A percentile compares a stretch with the other conserved stretches of the same genome.
These are phyloP conservation scores for Apocynum venetum DNA, from an alignment of 257 asterid genomes.

Conservation along the genomic window DNA sequence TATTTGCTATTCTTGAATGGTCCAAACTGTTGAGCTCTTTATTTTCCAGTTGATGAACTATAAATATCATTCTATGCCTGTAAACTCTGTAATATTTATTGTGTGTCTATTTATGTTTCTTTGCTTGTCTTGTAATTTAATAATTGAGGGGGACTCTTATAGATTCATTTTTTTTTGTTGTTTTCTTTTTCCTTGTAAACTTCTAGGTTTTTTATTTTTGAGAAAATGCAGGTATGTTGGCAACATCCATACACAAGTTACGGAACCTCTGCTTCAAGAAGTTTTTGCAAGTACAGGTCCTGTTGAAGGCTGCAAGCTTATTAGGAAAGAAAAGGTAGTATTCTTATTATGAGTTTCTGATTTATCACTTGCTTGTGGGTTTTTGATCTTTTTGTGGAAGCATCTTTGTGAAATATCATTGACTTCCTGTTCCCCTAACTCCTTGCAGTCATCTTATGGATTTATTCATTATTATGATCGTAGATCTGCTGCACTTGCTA, in stretches of 20 bases:
- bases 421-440: not conserved
- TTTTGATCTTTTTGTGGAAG: not conserved
- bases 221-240: constrained; percentile 91
- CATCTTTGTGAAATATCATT: not conserved
- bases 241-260: constrained; percentile 74
- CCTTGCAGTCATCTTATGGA: constrained; percentile 48
- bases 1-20: not conserved
- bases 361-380: not conserved
- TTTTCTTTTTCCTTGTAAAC: constrained; percentile 25
- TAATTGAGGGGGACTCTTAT: constrained; percentile 4
- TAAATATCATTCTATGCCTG: not conserved
- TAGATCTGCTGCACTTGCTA: constrained; percentile 48
- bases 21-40: not conserved
- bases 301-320: constrained; percentile 82
- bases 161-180: constrained; percentile 8
- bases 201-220: constrained; percentile 28
- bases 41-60: not conserved
- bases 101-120: not conserved
- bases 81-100: not conserved
- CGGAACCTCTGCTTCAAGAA: constrained; percentile 88
- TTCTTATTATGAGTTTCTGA: not conserved
- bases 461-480: constrained; percentile 50
- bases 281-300: constrained; percentile 86
- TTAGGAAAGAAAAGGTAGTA: constrained; percentile 79
- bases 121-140: not conserved